Evolutionary conservation across 2,329 filamentous ascomycete species (phyloP).

Genomic region (Cladosporium sp.): DNA sequence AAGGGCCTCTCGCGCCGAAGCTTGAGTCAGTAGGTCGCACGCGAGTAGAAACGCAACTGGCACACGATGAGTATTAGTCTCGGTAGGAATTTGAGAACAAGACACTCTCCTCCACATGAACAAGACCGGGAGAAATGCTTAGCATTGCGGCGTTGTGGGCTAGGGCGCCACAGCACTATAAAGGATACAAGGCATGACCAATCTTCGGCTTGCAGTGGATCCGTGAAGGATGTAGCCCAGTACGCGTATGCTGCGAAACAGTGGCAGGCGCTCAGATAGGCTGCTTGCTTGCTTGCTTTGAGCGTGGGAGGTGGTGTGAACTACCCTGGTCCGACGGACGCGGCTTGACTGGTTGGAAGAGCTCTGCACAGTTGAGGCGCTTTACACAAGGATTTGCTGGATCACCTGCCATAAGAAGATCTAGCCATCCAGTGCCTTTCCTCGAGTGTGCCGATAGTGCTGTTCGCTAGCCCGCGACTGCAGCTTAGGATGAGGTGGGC

Average conservation of each 20-base stretch:
- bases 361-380: not conserved
- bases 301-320: not conserved
- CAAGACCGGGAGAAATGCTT: not conserved
- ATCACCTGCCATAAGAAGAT: too few relatives aligned
- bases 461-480: too few relatives aligned
- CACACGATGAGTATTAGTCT: not conserved
- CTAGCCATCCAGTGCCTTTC: too few relatives aligned
- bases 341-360: not conserved
- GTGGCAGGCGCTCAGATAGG: not conserved
- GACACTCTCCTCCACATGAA: not conserved
- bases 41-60: not conserved
- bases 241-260: not conserved
- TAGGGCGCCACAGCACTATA: not conserved
- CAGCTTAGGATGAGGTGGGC: too few relatives aligned
- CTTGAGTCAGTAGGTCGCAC: too few relatives aligned
- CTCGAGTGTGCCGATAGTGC: too few relatives aligned
- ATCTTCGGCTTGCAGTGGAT: not conserved
- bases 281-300: too few relatives aligned
- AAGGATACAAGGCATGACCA: not conserved
- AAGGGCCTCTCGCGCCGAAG: too few relatives aligned
- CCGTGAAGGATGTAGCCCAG: not conserved
- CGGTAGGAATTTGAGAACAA: not conserved
- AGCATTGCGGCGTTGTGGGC: not conserved
- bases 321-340: not conserved
- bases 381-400: not conserved